These are phyloP conservation scores for Lentinula boryana DNA, from an alignment of 768 basidiomycete genomes.

Conservation along the genomic window DNA sequence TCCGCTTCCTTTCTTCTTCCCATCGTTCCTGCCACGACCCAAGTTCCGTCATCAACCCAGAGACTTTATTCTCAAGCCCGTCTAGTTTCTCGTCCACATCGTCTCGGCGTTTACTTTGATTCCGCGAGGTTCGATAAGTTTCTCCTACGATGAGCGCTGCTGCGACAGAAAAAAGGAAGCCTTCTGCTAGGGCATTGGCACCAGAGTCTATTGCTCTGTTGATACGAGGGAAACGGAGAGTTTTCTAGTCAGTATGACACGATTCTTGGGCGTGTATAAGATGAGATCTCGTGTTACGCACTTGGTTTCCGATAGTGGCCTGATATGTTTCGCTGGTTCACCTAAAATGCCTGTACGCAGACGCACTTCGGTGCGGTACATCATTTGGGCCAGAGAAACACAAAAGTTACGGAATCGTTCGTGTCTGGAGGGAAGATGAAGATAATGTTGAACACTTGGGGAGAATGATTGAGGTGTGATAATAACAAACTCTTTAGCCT, in stretches of 20 bases:
- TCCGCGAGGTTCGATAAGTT: slow-evolving; percentile 68
- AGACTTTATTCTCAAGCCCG: slow-evolving; percentile 39
- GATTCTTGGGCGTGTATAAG: not conserved
- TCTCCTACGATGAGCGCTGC: slow-evolving; percentile 71
- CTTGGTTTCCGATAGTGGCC: slow-evolving; percentile 75
- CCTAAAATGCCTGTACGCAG: slow-evolving; percentile 74
- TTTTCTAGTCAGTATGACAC: not conserved
- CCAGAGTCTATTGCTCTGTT: slow-evolving; percentile 79
- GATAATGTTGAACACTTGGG: not conserved
- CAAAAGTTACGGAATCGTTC: slow-evolving; percentile 67
- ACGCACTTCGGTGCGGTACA: slow-evolving; percentile 69
- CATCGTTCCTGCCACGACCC: slow-evolving; percentile 37
- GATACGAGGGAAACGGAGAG: not conserved
- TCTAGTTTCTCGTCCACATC: slow-evolving; percentile 69
- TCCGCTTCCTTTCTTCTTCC: slow-evolving; percentile 38
- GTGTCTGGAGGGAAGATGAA: slow-evolving; percentile 38
- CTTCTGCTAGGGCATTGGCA: slow-evolving; percentile 79
- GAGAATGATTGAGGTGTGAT: too few species aligned
- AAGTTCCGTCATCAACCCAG: slow-evolving; percentile 37
- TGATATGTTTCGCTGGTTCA: slow-evolving; percentile 63
- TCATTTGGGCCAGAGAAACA: slow-evolving; percentile 65
- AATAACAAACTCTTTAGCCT: slow-evolving; percentile 60
- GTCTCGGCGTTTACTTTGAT: slow-evolving; percentile 63
- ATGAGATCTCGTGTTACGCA: slow-evolving; percentile 23
- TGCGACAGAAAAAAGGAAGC: slow-evolving; percentile 77